Conservation (phyloP, 2,329 filamentous ascomycete species). For the Hypoxylon sp. region DNA sequence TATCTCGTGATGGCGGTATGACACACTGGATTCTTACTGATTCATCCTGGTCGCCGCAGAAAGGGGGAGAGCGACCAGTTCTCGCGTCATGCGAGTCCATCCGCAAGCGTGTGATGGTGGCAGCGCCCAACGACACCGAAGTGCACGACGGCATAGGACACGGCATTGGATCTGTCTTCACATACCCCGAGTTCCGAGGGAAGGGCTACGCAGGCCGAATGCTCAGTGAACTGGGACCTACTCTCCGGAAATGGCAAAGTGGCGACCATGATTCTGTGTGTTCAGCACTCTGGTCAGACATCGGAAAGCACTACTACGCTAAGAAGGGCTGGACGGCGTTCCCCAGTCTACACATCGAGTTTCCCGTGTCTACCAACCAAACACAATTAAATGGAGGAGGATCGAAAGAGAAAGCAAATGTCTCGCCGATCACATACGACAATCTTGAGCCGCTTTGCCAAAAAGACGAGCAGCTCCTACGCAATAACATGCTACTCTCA, state of each 20-base stretch:
- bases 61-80: conserved; percentile 61
- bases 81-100: conserved; percentile 76
- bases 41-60: conserved; percentile 51
- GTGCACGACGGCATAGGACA: conserved; percentile 74
- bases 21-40: conserved; percentile 75
- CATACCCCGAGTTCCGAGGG: conserved; percentile 74
- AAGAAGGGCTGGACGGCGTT: conserved; percentile 82
- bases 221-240: conserved; percentile 74
- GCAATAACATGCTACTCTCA: conserved; percentile 62
- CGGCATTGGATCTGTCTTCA: conserved; percentile 87
- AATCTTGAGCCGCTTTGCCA: conserved; percentile 74
- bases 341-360: conserved; percentile 78
- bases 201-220: conserved; percentile 84
- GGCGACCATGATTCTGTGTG: conserved; percentile 64
- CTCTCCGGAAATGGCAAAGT: conserved; percentile 58
- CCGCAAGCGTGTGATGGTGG: conserved; percentile 70
- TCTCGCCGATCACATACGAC: conserved; percentile 67
- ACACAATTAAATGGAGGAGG: conserved; percentile 47
- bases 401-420: conserved; percentile 18
- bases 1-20: conserved; percentile 71
- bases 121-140: conserved; percentile 49
- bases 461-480: conserved; percentile 75
- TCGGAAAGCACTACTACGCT: conserved; percentile 86
- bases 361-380: conserved; percentile 61
- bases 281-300: conserved; percentile 88